Evolutionary conservation across 2,329 filamentous ascomycete species (phyloP), one percentile per base, ranked within the genome.

Genomic region (Sporothrix pseudoabietina): DNA sequence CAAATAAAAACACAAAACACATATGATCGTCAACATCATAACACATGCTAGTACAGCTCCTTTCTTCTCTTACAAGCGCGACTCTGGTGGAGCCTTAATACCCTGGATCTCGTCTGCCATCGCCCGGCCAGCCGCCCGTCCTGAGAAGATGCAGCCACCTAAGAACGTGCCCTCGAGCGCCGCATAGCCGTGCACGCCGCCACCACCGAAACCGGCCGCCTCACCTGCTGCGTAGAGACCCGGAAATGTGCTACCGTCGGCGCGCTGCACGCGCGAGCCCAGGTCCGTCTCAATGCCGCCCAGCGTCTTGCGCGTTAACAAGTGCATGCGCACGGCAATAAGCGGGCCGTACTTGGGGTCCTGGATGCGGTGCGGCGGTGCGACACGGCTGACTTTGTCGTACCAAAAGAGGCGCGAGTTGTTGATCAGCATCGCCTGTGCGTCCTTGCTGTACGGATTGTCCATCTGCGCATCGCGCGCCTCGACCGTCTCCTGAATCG

Each of bases 71-170:
- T 12, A 70, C 35, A 70, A n/a, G 22, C 39, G 68, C n/a, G 68
- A 30, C 3, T 22, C 52, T 6, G 4, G 26, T 2, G 39, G 39
- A 4, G 68, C 49, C 52, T 54, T 71, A 3, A 47, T 32, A 1
- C 75, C 77, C 35, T 79, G 49, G 68, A 84, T 71, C 75, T 88
- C 86, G 3, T 85, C 83, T 0, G 84, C 86, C 76, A 90, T 85
- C 0, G 84, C 87, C 10, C 84, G 81, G 0, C 88, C 88, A 0
- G 88, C 88, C 0, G 85, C 85, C 6, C 87, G 80, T 0, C 88
- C 88, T 0, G 88, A 89, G 76, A 90, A 90, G 76, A 90, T 89
- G 74, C 88, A 90, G 0, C 88, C 88, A 16, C 88, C 88, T 4
- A 90, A 76, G 77, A 90, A 90, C 0, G 88, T 90, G 0, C 88